A percentile compares a stretch with the other conserved stretches of the same genome.
These are phyloP conservation scores for Daphne laureola DNA, from an alignment of 441 rosid species.

Conservation along the genomic window DNA sequence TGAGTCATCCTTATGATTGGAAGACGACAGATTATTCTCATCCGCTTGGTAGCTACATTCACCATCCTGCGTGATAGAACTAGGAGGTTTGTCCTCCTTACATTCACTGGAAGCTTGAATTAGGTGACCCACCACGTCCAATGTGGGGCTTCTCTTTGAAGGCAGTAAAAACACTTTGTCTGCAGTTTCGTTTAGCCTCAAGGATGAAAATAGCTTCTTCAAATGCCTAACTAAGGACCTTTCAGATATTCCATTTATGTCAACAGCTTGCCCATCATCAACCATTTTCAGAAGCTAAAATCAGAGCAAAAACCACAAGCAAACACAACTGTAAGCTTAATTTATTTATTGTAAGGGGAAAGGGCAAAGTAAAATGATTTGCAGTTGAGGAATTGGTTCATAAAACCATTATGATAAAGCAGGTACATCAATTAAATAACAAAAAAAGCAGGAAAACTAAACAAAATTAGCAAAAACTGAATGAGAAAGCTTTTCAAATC, in stretches of 20 bases:
- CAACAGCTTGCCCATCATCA: constrained; percentile 92
- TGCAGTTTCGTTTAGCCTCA: constrained; percentile 56
- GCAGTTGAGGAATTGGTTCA: too few relatives aligned
- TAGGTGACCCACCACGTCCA: constrained; percentile 53
- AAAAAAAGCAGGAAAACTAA: too few relatives aligned
- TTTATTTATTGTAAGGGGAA: too few relatives aligned
- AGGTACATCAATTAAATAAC: too few relatives aligned
- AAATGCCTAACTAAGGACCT: constrained; percentile 49
- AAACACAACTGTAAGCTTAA: not conserved
- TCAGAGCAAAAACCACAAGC: constrained; percentile 8
- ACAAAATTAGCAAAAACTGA: too few relatives aligned
- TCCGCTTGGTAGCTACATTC: constrained; percentile 20
- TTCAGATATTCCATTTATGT: constrained; percentile 72
- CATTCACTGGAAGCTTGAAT: constrained; percentile 32
- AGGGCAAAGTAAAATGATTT: too few relatives aligned
- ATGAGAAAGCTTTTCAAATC: too few relatives aligned
- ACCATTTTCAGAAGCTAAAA: constrained; percentile 77
- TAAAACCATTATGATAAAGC: too few relatives aligned
- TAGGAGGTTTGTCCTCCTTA: constrained; percentile 20
- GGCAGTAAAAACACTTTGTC: constrained; percentile 61
- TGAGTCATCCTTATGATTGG: constrained; percentile 33
- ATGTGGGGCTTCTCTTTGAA: constrained; percentile 40
- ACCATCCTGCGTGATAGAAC: constrained; percentile 14
- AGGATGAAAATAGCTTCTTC: constrained; percentile 59
- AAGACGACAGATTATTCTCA: constrained; percentile 24